phyloP scores from a whole-genome alignment of 2,329 filamentous ascomycete genomes.

The Alternaria atra region DNA sequence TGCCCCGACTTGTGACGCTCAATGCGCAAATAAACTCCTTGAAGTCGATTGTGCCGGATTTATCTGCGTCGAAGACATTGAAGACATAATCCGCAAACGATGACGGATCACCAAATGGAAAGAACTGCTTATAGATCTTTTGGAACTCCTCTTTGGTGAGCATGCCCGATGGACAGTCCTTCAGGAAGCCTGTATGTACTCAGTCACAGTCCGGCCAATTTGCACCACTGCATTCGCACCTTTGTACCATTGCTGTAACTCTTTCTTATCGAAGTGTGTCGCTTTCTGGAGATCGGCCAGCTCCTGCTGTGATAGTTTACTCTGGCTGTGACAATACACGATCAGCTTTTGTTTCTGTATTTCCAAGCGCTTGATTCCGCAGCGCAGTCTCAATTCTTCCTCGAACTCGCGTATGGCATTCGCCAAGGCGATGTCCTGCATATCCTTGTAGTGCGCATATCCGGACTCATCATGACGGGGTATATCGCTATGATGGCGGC shows the following conservation, averaged over 20 bases:
- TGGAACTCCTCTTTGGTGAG: conserved; percentile 99
- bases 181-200: conserved; percentile 79
- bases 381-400: conserved; percentile 34
- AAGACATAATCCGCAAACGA: conserved; percentile 99
- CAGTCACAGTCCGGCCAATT: conserved; percentile 20
- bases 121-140: conserved; percentile 99
- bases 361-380: conserved; percentile 32
- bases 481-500: conserved; percentile 31
- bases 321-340: conserved; percentile 73
- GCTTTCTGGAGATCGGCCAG: conserved; percentile 94
- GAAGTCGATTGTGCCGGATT: conserved; percentile 97
- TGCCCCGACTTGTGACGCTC: conserved; percentile 94
- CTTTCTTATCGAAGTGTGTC: conserved; percentile 99
- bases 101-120: conserved; percentile 96
- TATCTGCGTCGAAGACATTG: conserved; percentile 98
- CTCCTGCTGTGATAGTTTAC: conserved; percentile 96
- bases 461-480: conserved; percentile 36
- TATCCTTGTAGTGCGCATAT: conserved; percentile 37
- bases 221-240: conserved; percentile 64
- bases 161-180: conserved; percentile 96
- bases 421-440: conserved; percentile 35
- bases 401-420: conserved; percentile 36
- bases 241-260: conserved; percentile 99
- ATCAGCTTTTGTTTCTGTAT: conserved; percentile 46
- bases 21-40: conserved; percentile 99